Percentiles rank a stretch among this genome's conserved stretches.
Conservation (phyloP, 129 eudicot species). For the Ambrosia artemisiifolia region DNA sequence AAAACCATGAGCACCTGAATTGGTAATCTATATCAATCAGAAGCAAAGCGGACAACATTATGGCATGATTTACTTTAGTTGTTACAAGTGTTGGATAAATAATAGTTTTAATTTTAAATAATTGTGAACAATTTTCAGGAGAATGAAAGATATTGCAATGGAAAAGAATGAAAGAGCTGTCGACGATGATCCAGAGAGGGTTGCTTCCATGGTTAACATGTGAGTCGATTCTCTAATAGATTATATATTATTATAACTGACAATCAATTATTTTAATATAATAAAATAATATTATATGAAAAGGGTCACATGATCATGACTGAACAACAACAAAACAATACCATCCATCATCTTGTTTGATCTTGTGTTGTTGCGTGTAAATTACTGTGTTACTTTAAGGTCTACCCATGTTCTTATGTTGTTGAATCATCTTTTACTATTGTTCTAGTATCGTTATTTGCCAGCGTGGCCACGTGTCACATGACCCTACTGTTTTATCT, state of each 20-base stretch:
- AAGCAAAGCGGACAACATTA: no score
- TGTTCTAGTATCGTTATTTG: constrained; percentile 34
- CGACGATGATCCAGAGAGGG: constrained; percentile 51
- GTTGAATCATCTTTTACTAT: constrained; percentile 34
- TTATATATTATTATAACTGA: constrained; percentile 44
- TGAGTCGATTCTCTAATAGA: constrained; percentile 46
- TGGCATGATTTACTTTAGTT: background rate
- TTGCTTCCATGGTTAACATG: constrained; percentile 69
- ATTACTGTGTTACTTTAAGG: constrained; percentile 31
- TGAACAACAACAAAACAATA: constrained; percentile 31
- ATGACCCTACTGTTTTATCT: constrained; percentile 36
- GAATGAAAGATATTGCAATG: constrained; percentile 31
- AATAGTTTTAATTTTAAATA: background rate
- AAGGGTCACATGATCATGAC: constrained; percentile 41
- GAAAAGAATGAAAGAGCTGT: constrained; percentile 62
- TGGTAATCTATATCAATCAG: no score
- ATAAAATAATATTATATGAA: constrained; percentile 13
- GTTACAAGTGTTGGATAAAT: background rate
- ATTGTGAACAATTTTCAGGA: constrained; percentile 33
- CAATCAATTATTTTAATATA: constrained; percentile 35
- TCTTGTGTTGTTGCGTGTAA: constrained; percentile 20
- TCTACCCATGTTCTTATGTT: constrained; percentile 39
- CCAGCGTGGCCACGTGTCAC: constrained; percentile 63
- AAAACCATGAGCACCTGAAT: no score
- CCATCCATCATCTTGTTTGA: constrained; percentile 24